Conservation (phyloP, 1,284 basidiomycete species). For the Pascua guehoae region DNA sequence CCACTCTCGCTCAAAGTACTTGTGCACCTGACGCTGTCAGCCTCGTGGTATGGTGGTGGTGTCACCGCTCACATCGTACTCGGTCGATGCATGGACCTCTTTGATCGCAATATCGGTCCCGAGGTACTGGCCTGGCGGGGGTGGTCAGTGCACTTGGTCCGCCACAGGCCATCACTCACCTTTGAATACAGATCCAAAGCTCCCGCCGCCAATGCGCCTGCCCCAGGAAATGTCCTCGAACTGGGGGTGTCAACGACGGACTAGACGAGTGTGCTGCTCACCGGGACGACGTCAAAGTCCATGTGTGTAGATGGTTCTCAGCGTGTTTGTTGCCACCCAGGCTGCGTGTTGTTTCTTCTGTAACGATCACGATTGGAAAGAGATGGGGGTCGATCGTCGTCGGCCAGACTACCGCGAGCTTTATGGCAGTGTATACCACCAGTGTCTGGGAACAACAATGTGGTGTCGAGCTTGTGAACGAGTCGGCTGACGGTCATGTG, state of each 20-base stretch:
- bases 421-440: too few species aligned
- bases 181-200: constrained; percentile 89
- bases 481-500: too few species aligned
- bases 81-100: constrained; percentile 81
- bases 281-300: constrained; percentile 79
- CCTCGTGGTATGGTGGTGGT: not conserved
- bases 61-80: constrained; percentile 64
- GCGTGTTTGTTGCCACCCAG: not conserved
- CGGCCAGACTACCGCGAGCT: too few species aligned
- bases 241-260: constrained; percentile 47
- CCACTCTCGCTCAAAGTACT: constrained; percentile 98
- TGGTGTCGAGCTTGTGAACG: too few species aligned
- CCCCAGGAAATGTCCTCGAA: constrained; percentile 81
- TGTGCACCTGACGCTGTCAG: constrained; percentile 57
- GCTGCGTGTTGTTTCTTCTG: not conserved
- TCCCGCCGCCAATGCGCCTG: constrained; percentile 79
- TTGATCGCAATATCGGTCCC: constrained; percentile 96
- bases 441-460: too few species aligned
- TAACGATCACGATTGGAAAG: not conserved
- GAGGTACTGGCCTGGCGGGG: constrained; percentile 69
- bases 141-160: not conserved
- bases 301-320: constrained; percentile 17
- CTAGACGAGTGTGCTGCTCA: constrained; percentile 47
- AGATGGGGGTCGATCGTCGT: not conserved
- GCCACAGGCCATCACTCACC: constrained; percentile 52